A percentile compares a stretch with the other conserved stretches of the same genome.
Conservation (phyloP, 2,329 filamentous ascomycete genomes). For the Colletotrichum higginsianum region DNA sequence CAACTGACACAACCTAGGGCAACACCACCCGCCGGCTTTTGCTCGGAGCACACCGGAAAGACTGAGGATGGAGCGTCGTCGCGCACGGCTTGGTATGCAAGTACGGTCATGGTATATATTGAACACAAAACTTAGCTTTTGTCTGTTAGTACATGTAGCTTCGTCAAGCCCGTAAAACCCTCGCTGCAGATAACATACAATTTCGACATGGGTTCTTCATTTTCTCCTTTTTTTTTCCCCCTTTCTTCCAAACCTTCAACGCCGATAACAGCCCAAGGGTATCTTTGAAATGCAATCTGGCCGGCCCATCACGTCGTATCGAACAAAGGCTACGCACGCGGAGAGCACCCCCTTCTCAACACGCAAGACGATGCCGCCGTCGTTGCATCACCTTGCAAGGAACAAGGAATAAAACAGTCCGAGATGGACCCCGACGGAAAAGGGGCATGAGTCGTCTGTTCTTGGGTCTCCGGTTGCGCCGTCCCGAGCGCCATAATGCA, state of each 20-base stretch:
- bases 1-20: neutral
- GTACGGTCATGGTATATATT: neutral
- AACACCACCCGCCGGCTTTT: neutral
- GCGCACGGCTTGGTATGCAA: no score
- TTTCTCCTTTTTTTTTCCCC: no score
- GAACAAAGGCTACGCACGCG: neutral
- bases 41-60: no score
- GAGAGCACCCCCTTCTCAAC: neutral
- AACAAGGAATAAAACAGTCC: neutral
- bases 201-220: neutral
- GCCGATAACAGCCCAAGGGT: conserved; percentile 11
- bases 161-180: neutral
- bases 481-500: conserved; percentile 51
- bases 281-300: conserved; percentile 17
- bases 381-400: neutral
- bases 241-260: neutral
- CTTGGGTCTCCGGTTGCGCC: neutral
- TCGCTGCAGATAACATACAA: neutral
- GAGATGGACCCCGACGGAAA: neutral
- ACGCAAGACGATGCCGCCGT: neutral
- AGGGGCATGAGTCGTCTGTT: neutral
- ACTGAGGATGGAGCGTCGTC: neutral
- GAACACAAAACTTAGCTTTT: neutral
- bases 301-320: neutral
- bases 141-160: neutral